Base-by-base conservation (phyloP, 2,329 filamentous ascomycete genomes). In the Neofusicoccum umdonicola region DNA sequence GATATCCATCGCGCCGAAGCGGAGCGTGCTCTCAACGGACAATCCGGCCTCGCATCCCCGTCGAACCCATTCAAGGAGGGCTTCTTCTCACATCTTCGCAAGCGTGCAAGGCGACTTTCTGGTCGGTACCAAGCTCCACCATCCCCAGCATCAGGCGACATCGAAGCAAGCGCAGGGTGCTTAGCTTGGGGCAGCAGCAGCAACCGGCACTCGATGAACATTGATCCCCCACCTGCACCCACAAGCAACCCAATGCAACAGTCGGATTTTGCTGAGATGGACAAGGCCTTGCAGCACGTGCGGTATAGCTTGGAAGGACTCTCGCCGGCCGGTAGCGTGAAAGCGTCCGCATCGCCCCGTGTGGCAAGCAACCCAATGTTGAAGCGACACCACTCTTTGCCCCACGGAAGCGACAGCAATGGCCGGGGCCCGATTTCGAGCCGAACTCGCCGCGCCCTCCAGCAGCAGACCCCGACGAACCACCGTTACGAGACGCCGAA, bases 31-130 rank as follows among this genome's bases (percentile, higher is more conserved):
- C 84, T 98, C 51, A 97, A 93, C 74, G 95, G 93, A 62, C 88
- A 90, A 71, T 60, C 56, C 56, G 86, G 85, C 39, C 82, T 93
- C 27, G 88, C 86, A 15, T 95, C 92, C 5, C 92, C 93, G 3
- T 88, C 89, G 0, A 89, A 85, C 71, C 91, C 86, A 17, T 91
- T 93, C 64, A 96, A 96, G 74, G 95, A 99, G 77, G 92, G 95
- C 77, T 99, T 99, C 82, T 99, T 99, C 80, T 98, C 95, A 0
- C 95, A 99, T 75, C 84, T 99, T 7, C 87, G 95, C 64, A 99
- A 99, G 79, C 89, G 94, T 60, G 95, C 96, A 34, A 87, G 95
- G 70, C 87, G 95, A 69, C 89, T 99, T 66, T 99, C 95, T 31
- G 95, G 95, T 52, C 89, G 94, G 65, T 93, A 97, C 73, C 91